These are phyloP conservation scores for Marchantia polymorpha DNA, from an alignment of 225 moss, liverwort and hornwort species.

Conservation along the genomic window DNA sequence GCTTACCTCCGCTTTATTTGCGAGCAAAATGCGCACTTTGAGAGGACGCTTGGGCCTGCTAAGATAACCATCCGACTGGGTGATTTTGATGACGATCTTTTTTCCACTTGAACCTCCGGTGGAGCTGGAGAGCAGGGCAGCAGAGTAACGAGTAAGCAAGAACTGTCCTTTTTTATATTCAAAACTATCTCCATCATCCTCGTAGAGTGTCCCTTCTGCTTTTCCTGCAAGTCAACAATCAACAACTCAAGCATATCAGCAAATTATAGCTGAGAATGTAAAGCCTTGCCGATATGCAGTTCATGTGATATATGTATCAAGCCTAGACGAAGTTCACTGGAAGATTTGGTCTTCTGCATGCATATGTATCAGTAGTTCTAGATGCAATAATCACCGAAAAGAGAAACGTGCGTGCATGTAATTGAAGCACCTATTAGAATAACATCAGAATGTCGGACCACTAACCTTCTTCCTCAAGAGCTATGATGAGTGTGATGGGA, in stretches of 20 bases:
- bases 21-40: conserved; percentile 68
- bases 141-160: conserved; percentile 62
- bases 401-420: too few species aligned
- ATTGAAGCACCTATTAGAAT: too few species aligned
- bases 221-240: conserved; percentile 44
- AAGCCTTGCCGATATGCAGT: too few species aligned
- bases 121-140: conserved; percentile 37
- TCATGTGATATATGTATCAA: too few species aligned
- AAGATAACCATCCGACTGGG: conserved; percentile 53
- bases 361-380: too few species aligned
- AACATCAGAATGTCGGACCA: background rate
- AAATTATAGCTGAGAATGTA: too few species aligned
- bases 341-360: too few species aligned
- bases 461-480: conserved; percentile 67
- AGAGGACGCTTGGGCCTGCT: conserved; percentile 58
- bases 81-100: conserved; percentile 54
- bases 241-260: too few species aligned
- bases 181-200: conserved; percentile 80
- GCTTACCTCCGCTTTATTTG: conserved; percentile 52
- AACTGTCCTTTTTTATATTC: conserved; percentile 60
- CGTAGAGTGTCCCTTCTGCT: conserved; percentile 68
- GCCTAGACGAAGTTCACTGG: too few species aligned
- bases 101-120: conserved; percentile 28
- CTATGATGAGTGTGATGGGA: conserved; percentile 62
- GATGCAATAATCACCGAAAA: too few species aligned